Base-by-base conservation (phyloP, 208 protist genomes). In the Leishmania major region DNA sequence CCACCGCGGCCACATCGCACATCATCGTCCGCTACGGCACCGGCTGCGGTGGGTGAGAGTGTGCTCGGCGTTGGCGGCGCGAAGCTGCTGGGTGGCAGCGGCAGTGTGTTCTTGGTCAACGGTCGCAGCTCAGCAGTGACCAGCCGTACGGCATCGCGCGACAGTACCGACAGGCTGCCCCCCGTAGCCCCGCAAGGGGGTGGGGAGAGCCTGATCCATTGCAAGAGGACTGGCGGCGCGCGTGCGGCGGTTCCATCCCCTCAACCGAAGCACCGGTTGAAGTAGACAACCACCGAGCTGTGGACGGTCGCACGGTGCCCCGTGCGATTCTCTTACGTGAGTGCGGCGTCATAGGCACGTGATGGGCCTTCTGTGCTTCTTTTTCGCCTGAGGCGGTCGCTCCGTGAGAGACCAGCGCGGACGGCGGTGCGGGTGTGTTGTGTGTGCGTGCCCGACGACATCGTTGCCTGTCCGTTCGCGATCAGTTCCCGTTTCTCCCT, bases 41-140 rank as follows among this genome's bases (percentile, higher is more conserved):
- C 77, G 13, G 45, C 28, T 51, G 60, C 2, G 11, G n/a, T 49
- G 77, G 64, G 2, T 10, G 66, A 62, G 28, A 59, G 45, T 3
- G 78, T 70, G 49, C 78, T 86, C 15, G 55, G 74, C 47, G 47
- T 86, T 49, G 83, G 78, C 19, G 83, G 83, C 40, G 82, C 78
- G 47, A 78, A 79, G 28, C 74, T 86, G 53, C 73, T 80, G 28
- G 55, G 71, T 31, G 66, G 64, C 2, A 62, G 78, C 55, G 57
- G 55, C 3, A 47, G 35, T 43, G 22, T 82, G 35, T 74, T 79
- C 15, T n/a, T 82, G 45, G 78, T 77, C 5, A 57, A 76, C 74
- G 78, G 37, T 35, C 35, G 28, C n/a, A 40, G n/a, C 10, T 35
- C 78, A 3, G 60, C 83, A 1, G 66, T 76, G 35, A 55, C 64